Conservation (phyloP, 768 basidiomycete species). For the Sporobolomyces phaffii region DNA sequence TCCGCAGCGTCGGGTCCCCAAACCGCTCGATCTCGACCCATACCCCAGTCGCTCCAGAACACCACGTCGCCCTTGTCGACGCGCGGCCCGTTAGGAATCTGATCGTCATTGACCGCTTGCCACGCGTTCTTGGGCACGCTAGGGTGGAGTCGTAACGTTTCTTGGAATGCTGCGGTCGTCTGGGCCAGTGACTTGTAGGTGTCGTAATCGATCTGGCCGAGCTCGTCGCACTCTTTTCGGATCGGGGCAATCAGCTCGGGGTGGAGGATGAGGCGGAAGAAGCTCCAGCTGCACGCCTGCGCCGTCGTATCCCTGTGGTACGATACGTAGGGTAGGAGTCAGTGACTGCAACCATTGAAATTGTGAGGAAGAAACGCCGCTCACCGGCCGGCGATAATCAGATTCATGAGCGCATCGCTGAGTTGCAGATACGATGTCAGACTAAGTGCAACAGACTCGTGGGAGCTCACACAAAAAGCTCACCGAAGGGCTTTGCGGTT, state of each 20-base stretch:
- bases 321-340: too few species aligned
- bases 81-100: constrained; percentile 13
- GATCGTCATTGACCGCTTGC: constrained; percentile 22
- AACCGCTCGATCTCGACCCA: constrained; percentile 6
- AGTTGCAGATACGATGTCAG: neutral
- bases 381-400: constrained; percentile 30
- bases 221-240: constrained; percentile 10
- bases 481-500: constrained; percentile 21
- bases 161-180: constrained; percentile 17
- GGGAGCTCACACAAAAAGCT: neutral
- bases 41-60: constrained; percentile 26
- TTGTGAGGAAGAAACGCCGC: too few species aligned
- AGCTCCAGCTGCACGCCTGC: constrained; percentile 25
- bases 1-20: constrained; percentile 22
- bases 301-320: constrained; percentile 29
- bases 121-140: constrained; percentile 28
- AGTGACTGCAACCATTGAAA: too few species aligned
- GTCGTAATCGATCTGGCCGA: constrained; percentile 14
- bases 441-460: too few species aligned
- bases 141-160: constrained; percentile 6
- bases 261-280: constrained; percentile 15
- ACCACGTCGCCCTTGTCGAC: constrained; percentile 18
- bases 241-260: constrained; percentile 3
- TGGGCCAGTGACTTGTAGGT: constrained; percentile 5
- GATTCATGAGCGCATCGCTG: constrained; percentile 34